Conservation (phyloP, 2,329 filamentous ascomycete species). For the Colletotrichum limetticola region DNA sequence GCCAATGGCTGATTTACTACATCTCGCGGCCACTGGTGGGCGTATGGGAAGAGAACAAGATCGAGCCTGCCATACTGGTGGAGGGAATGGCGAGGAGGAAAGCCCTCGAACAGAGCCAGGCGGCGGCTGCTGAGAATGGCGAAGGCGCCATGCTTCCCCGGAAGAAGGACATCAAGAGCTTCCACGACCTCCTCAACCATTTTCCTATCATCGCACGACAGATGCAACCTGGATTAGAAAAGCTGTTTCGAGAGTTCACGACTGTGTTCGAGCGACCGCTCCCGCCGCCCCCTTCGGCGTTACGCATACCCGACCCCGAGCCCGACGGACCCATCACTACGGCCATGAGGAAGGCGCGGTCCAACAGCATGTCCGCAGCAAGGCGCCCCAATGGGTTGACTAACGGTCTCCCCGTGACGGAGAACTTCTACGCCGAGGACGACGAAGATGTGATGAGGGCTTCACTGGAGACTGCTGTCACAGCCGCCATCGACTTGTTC, state of each 20-base stretch:
- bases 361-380: slow-evolving; percentile 56
- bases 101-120: slow-evolving; percentile 49
- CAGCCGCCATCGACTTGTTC: slow-evolving; percentile 93
- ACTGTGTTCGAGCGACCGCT: slow-evolving; percentile 86
- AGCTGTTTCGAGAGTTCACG: slow-evolving; percentile 89
- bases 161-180: slow-evolving; percentile 93
- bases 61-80: slow-evolving; percentile 72
- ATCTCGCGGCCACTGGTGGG: slow-evolving; percentile 91
- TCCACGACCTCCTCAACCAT: slow-evolving; percentile 87
- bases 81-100: slow-evolving; percentile 53
- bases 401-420: slow-evolving; percentile 61
- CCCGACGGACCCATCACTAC: slow-evolving; percentile 66
- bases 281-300: slow-evolving; percentile 76
- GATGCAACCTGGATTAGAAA: slow-evolving; percentile 93
- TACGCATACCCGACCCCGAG: slow-evolving; percentile 66
- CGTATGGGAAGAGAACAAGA: slow-evolving; percentile 79
- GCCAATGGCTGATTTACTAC: slow-evolving; percentile 97
- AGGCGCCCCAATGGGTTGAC: slow-evolving; percentile 41
- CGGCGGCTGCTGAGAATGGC: slow-evolving; percentile 50
- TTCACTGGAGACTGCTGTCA: slow-evolving; percentile 91
- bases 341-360: slow-evolving; percentile 66
- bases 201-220: slow-evolving; percentile 97
- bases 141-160: slow-evolving; percentile 62
- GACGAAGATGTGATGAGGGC: slow-evolving; percentile 92
- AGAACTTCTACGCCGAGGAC: slow-evolving; percentile 82